Conservation (phyloP, 345 rosid species). For the Euphorbia lathyris region DNA sequence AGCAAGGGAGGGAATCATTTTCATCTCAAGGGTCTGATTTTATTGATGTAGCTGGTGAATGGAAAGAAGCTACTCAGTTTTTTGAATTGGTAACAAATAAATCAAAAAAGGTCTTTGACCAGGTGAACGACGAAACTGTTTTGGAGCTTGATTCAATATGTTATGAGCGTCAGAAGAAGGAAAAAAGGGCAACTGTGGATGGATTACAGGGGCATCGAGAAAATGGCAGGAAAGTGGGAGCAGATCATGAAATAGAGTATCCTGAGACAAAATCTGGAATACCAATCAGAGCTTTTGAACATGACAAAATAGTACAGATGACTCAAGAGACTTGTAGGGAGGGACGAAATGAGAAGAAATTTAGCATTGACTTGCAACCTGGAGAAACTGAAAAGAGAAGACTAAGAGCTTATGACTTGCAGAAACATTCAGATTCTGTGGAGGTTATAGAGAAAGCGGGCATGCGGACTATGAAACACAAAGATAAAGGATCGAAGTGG, state of each 20-base stretch:
- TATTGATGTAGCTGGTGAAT: slow-evolving; percentile 54
- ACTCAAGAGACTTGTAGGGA: slow-evolving; percentile 34
- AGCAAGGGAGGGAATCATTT: slow-evolving; percentile 35
- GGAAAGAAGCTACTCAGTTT: slow-evolving; percentile 71
- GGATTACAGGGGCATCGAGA: slow-evolving; percentile 30
- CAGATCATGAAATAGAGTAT: slow-evolving; percentile 34
- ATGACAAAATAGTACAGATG: slow-evolving; percentile 33
- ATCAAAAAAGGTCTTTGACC: slow-evolving; percentile 40
- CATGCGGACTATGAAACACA: slow-evolving; percentile 33
- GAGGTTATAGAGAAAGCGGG: slow-evolving; percentile 32
- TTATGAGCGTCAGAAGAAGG: slow-evolving; percentile 40
- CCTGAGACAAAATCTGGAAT: slow-evolving; percentile 25
- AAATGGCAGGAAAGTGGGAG: slow-evolving; percentile 31
- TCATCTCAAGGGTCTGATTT: slow-evolving; percentile 40
- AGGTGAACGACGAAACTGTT: slow-evolving; percentile 34
- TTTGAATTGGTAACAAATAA: slow-evolving; percentile 64
- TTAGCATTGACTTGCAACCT: slow-evolving; percentile 24
- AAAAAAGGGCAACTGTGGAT: slow-evolving; percentile 30
- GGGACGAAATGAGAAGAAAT: slow-evolving; percentile 38
- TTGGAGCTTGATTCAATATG: slow-evolving; percentile 23
- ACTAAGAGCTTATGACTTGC: slow-evolving; percentile 30
- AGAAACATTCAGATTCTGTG: slow-evolving; percentile 32
- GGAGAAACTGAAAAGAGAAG: slow-evolving; percentile 38
- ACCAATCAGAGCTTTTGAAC: slow-evolving; percentile 25
- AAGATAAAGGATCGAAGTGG: slow-evolving; percentile 25